Evolutionary conservation across 768 basidiomycete genomes (phyloP), one percentile per base, ranked within the genome.

Genomic region (Pisolithus microcarpus): DNA sequence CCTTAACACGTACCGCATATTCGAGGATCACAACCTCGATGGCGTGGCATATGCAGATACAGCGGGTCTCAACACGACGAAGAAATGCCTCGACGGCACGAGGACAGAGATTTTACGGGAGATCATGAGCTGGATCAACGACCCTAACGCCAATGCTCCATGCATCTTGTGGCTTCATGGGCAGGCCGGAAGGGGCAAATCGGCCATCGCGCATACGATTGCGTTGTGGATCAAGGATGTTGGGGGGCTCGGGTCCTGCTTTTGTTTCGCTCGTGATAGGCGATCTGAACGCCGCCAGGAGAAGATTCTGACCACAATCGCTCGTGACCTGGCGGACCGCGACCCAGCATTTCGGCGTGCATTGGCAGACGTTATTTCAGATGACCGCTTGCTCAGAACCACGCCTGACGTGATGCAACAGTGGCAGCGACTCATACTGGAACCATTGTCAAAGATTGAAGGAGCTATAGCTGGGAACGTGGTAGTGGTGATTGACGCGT

Each of bases 401-500:
- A 44, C 24, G 2, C 13, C 43, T n/a, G 43, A 44, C 7, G 24
- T 44, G 1, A 18, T 18, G 10, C 26, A n/a, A 3, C 62, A 44
- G 7, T 44, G 43, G 43, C 13, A 44, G 15, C 13, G 16, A 24
- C 43, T 44, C 23, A 16, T 44, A 5, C 13, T 44, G 6, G 24
- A 16, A 4, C 43, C 43, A 5, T 30, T 44, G 24, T 24, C 21
- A 1, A 59, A 46, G n/a, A 19, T 60, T 21, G 47, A 45, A 9
- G 49, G 53, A 18, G n/a, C 52, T 31, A 56, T 54, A 5, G 57
- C 56, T 15, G 43, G 43, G 8, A 44, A n/a, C 18, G 49, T 65
- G 15, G 38, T 64, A 4, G 47, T 63, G 24, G 48, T 66, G 34
- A 60, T 65, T 30, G 66, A 67, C 26, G 65, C 51, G 1, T 44